These are phyloP conservation scores for Sequoia sempervirens DNA, from an alignment of 75 land plant genomes.

Conservation along the genomic window DNA sequence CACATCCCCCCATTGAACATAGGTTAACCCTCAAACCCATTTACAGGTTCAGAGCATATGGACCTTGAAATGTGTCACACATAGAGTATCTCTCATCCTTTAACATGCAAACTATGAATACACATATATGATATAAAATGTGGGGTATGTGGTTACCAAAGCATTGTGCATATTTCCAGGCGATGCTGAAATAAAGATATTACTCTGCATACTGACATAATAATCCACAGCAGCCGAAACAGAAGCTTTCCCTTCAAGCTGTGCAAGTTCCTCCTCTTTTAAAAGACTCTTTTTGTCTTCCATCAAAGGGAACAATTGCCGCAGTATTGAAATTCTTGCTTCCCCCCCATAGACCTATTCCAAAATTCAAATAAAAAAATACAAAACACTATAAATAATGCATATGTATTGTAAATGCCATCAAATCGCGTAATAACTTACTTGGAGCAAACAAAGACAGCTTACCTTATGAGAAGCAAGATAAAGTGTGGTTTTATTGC, in stretches of 20 bases:
- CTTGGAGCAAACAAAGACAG: not conserved
- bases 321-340: constrained; percentile 68
- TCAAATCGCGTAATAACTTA: not conserved
- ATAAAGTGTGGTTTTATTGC: constrained; percentile 69
- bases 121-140: not conserved
- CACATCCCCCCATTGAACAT: no score
- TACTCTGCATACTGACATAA: constrained; percentile 78
- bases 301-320: constrained; percentile 73
- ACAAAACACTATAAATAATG: not conserved
- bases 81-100: not conserved
- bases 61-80: not conserved
- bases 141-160: constrained; percentile 44
- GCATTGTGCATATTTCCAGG: constrained; percentile 98
- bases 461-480: constrained; percentile 90
- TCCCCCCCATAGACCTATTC: constrained; percentile 91
- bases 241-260: constrained; percentile 72
- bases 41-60: not conserved
- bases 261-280: constrained; percentile 51
- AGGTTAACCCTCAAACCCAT: not conserved
- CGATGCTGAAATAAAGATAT: constrained; percentile 86
- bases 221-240: constrained; percentile 86
- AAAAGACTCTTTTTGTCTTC: constrained; percentile 67
- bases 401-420: not conserved
- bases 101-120: not conserved
- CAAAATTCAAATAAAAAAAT: not conserved